These are phyloP conservation scores for Citrullus mucosospermus DNA, from an alignment of 306 rosid species.

Conservation along the genomic window DNA sequence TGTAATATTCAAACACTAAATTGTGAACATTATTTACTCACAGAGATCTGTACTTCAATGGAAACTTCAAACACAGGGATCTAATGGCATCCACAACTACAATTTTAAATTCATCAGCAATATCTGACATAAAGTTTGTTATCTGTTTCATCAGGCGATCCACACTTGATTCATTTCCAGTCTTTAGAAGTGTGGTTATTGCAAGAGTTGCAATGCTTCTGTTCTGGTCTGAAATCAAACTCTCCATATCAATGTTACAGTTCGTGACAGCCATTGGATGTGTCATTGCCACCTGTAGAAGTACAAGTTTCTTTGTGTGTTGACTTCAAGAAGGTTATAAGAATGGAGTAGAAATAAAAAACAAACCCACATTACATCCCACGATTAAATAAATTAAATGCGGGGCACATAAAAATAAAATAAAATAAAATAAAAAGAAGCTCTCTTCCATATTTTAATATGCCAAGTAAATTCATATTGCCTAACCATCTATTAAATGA, in stretches of 20 bases:
- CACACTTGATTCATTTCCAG: conserved; percentile 96
- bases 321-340: not conserved
- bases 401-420: not conserved
- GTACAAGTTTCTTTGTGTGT: conserved; percentile 5
- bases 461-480: not conserved
- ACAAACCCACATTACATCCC: not conserved
- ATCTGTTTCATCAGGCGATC: conserved; percentile 98
- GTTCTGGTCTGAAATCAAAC: conserved; percentile 91
- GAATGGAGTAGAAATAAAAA: not conserved
- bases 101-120: conserved; percentile 96
- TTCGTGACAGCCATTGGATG: conserved; percentile 98
- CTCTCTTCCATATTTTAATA: not conserved
- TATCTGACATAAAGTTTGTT: conserved; percentile 96
- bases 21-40: conserved; percentile 30
- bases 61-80: conserved; percentile 89
- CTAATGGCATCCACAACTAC: conserved; percentile 97
- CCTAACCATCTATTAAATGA: not conserved
- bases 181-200: conserved; percentile 92
- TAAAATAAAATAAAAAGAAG: not conserved
- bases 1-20: not conserved
- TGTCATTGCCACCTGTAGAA: conserved; percentile 89
- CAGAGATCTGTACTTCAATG: conserved; percentile 93
- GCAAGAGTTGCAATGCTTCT: conserved; percentile 99
- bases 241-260: conserved; percentile 98
- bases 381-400: not conserved